A percentile compares a stretch with the other conserved stretches of the same genome.
Conservation (phyloP, 495 filamentous ascomycete species). For the Neurospora terricola region DNA sequence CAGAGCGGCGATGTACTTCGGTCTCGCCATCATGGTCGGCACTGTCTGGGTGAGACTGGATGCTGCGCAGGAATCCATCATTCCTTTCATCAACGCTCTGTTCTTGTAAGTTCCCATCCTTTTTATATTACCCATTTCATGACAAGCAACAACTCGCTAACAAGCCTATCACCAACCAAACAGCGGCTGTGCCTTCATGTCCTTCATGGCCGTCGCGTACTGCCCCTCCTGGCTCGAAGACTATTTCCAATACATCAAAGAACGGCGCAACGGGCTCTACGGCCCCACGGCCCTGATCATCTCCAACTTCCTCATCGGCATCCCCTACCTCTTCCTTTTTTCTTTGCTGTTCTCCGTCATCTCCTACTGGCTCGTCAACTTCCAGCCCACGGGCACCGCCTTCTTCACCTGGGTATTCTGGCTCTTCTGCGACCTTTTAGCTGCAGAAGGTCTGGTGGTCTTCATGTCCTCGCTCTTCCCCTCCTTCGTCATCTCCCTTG, state of each 20-base stretch:
- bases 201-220: constrained; percentile 84
- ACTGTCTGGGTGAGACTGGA: constrained; percentile 70
- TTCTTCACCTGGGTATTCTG: constrained; percentile 80
- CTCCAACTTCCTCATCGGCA: constrained; percentile 71
- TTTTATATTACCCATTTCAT: too few species aligned
- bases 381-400: constrained; percentile 50
- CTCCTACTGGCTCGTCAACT: constrained; percentile 71
- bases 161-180: constrained; percentile 34
- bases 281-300: constrained; percentile 60
- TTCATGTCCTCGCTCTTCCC: constrained; percentile 62
- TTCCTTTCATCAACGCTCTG: constrained; percentile 72
- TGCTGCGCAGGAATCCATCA: constrained; percentile 55
- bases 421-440: constrained; percentile 76
- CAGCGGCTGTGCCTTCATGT: constrained; percentile 81
- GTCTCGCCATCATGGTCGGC: constrained; percentile 76
- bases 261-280: constrained; percentile 73
- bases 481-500: constrained; percentile 67
- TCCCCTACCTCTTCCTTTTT: constrained; percentile 72
- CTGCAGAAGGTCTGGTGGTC: constrained; percentile 72
- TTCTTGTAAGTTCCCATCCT: too few species aligned
- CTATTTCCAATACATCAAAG: constrained; percentile 60
- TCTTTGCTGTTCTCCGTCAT: constrained; percentile 62
- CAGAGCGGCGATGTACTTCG: constrained; percentile 66
- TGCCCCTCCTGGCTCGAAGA: constrained; percentile 78
- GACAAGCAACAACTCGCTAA: background rate